phyloP scores from a whole-genome alignment of 2,329 filamentous ascomycete genomes.

The Penicillium sp. region DNA sequence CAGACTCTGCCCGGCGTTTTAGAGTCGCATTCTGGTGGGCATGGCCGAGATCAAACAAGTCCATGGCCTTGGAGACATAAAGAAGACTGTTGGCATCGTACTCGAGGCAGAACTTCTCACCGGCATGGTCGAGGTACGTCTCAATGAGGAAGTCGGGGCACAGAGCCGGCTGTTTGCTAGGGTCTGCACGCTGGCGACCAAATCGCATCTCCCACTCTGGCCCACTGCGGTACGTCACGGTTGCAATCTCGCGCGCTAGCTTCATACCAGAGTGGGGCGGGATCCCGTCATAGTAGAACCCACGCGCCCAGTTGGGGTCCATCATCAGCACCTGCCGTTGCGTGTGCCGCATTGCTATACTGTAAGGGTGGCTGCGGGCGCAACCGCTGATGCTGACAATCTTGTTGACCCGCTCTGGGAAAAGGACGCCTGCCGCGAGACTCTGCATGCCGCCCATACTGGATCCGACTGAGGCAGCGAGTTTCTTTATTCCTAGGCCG shows the following conservation, averaged over 20 bases:
- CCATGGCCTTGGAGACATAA: slow-evolving; percentile 98
- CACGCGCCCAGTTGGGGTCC: slow-evolving; percentile 94
- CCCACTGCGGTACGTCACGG: slow-evolving; percentile 92
- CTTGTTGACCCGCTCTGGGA: slow-evolving; percentile 75
- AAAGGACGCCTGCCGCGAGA: slow-evolving; percentile 79
- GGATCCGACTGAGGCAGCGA: slow-evolving; percentile 90
- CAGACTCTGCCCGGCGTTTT: slow-evolving; percentile 60
- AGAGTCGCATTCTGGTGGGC: slow-evolving; percentile 65
- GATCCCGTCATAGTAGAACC: slow-evolving; percentile 85
- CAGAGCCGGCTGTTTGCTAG: slow-evolving; percentile 81
- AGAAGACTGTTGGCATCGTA: slow-evolving; percentile 94
- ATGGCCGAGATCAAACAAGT: slow-evolving; percentile 85
- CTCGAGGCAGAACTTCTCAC: slow-evolving; percentile 95
- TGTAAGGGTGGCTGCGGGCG: slow-evolving; percentile 92
- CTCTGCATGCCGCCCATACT: slow-evolving; percentile 99
- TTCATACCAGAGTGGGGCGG: slow-evolving; percentile 98
- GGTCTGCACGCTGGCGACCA: slow-evolving; percentile 79
- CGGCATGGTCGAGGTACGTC: slow-evolving; percentile 95
- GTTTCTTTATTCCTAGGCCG: slow-evolving; percentile 67
- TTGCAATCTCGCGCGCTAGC: slow-evolving; percentile 93
- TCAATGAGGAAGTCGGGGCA: slow-evolving; percentile 97
- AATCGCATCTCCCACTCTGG: slow-evolving; percentile 98
- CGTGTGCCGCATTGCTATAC: slow-evolving; percentile 97
- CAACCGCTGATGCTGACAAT: slow-evolving; percentile 91
- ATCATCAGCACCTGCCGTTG: slow-evolving; percentile 98